Evolutionary conservation across 2,329 filamentous ascomycete genomes (phyloP).

Genomic region (Trematosphaeria pertusa): DNA sequence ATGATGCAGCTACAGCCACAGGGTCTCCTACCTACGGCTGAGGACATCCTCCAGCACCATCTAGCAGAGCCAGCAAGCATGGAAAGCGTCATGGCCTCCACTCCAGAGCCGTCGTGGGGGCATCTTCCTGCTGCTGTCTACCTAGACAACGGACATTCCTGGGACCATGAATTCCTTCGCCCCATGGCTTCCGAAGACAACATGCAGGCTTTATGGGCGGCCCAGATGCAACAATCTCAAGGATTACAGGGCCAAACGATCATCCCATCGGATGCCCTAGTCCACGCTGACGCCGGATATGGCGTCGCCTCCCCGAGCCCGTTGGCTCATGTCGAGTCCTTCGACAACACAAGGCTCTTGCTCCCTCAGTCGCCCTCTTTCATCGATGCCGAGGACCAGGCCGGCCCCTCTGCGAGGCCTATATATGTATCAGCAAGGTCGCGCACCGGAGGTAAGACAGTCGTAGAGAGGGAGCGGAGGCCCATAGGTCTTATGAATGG

Average conservation of each 20-base stretch:
- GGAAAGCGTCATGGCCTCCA: slow-evolving; percentile 5
- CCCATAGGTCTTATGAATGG: slow-evolving; percentile 8
- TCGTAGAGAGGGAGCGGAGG: slow-evolving; percentile 27
- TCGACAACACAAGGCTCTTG: slow-evolving; percentile 19
- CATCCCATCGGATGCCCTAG: slow-evolving; percentile 24
- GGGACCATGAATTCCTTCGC: slow-evolving; percentile 11
- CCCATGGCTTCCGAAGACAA: slow-evolving; percentile 8
- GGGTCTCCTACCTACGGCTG: slow-evolving; percentile 6
- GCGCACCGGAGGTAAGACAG: slow-evolving; percentile 31
- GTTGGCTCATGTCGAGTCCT: slow-evolving; percentile 16
- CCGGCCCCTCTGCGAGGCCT: slow-evolving; percentile 17
- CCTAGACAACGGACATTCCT: slow-evolving; percentile 8
- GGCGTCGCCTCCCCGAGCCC: slow-evolving; percentile 14
- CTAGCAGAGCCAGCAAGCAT: slow-evolving; percentile 5
- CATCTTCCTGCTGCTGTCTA: slow-evolving; percentile 8
- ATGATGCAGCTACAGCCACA: slow-evolving; percentile 9
- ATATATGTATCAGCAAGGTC: slow-evolving; percentile 34
- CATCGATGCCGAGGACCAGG: slow-evolving; percentile 21
- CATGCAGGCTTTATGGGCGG: slow-evolving; percentile 14
- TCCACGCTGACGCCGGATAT: slow-evolving; percentile 24
- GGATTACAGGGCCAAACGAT: slow-evolving; percentile 16
- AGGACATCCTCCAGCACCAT: slow-evolving; percentile 13
- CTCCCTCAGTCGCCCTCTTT: slow-evolving; percentile 31
- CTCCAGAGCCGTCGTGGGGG: slow-evolving; percentile 9
- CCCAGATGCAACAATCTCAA: slow-evolving; percentile 10